Evolutionary conservation across 371 early-diverging fungal genomes (phyloP), one percentile per base, ranked within the genome.

Genomic region (Syncephalis fuscata): DNA sequence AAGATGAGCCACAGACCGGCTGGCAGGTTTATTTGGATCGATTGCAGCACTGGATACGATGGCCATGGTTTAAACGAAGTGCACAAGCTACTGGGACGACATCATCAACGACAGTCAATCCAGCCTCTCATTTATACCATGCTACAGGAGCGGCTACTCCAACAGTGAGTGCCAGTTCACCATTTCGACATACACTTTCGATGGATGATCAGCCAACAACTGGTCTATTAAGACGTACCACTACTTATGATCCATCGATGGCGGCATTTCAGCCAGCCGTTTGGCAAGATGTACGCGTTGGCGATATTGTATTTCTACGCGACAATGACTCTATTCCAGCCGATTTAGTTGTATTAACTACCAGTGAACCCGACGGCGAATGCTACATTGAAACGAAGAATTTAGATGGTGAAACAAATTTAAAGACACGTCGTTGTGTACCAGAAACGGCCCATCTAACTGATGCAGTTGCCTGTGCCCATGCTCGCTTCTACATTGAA

Each of bases 11-110:
- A 11, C 32, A 4, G 7, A 11, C 11, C 11, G 32, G 63, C 81
- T 42, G 85, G 98, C n/a, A 86, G 88, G 58, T 85, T 97, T 51
- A 86, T 93, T 53, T 94, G 89, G 66, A 74, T 97, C n/a, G 86
- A 97, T 52, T 83, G 86, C n/a, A 97, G 97, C 68, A 97, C 97
- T 32, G 4, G 7, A 32, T 32, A 32, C 32, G 32, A 32, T 32
- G 32, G 32, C 32, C 32, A 11, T 32, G 32, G 32, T 32, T 32
- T 11, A 32, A 32, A 32, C 32, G 32, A 7, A 11, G 32, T 32
- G 32, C 11, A 32, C 32, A 32, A 32, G 32, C 7, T 11, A 32
- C 32, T 4, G 32, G 7, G 11, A 11, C 32, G 32, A 4, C 32
- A 32, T 32, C 32, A 11, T n/a, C 32, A 11, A 32, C 11, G 7